Percentiles rank a stretch among this genome's conserved stretches.
phyloP scores from a whole-genome alignment of 2,329 filamentous ascomycete species.

The Apiospora kogelbergensis region DNA sequence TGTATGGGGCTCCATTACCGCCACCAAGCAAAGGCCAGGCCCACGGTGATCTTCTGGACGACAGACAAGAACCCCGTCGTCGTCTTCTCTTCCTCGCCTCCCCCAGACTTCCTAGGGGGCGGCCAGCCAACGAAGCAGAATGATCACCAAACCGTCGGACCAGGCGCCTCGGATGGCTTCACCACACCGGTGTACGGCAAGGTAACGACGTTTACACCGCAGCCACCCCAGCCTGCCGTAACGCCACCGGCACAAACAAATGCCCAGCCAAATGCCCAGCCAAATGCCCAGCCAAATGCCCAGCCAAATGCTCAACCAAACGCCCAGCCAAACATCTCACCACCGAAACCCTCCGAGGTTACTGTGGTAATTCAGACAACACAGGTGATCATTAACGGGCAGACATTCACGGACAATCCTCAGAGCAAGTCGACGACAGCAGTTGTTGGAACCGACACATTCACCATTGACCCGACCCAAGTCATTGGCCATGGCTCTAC shows the following conservation, averaged over 20 bases:
- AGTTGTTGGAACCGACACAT: constrained; percentile 40
- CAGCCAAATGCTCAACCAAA: too few relatives aligned
- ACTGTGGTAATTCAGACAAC: constrained; percentile 44
- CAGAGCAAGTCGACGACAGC: constrained; percentile 41
- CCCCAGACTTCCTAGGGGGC: constrained; percentile 39
- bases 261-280: too few relatives aligned
- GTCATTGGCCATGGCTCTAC: constrained; percentile 46
- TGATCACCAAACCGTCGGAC: constrained; percentile 17
- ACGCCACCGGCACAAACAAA: background rate
- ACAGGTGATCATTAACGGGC: constrained; percentile 46
- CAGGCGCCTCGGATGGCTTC: background rate
- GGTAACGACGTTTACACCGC: constrained; percentile 15
- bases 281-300: too few relatives aligned
- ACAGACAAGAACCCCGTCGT: constrained; percentile 57
- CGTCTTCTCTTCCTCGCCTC: constrained; percentile 38
- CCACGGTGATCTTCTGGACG: constrained; percentile 46
- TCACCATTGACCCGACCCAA: constrained; percentile 48
- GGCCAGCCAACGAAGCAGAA: constrained; percentile 19
- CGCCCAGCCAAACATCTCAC: background rate
- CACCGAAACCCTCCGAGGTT: constrained; percentile 22
- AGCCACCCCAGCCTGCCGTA: constrained; percentile 1
- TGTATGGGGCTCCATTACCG: constrained; percentile 9
- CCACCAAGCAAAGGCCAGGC: background rate
- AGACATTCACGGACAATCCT: constrained; percentile 42
- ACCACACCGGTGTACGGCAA: constrained; percentile 25